Conservation (phyloP, 768 basidiomycete genomes). For the Phylloporus sp. region DNA sequence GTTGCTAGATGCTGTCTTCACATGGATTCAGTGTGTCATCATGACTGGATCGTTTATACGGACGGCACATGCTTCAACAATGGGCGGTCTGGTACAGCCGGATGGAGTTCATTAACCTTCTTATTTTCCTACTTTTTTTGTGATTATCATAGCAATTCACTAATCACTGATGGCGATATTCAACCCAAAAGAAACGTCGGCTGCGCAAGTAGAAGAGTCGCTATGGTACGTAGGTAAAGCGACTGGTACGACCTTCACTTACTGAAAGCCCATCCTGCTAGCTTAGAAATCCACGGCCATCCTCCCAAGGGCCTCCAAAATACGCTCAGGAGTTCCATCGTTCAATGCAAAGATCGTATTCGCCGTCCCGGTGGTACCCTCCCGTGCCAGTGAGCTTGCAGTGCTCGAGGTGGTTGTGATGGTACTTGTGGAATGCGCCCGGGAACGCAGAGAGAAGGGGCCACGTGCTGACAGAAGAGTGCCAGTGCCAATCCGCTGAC, state of each 20-base stretch:
- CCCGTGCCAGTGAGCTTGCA: not conserved
- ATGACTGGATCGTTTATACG: too few relatives aligned
- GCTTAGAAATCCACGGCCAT: constrained; percentile 25
- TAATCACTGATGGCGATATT: too few relatives aligned
- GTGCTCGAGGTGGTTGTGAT: constrained; percentile 6
- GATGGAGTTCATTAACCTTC: too few relatives aligned
- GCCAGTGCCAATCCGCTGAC: not conserved
- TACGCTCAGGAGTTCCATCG: constrained; percentile 6
- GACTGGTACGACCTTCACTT: not conserved
- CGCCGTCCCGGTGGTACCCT: not conserved
- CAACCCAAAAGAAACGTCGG: not conserved
- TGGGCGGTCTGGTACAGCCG: too few relatives aligned
- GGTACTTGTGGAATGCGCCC: constrained; percentile 23
- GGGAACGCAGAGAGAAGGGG: constrained; percentile 14
- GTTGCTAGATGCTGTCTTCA: too few relatives aligned
- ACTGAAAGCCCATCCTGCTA: not conserved
- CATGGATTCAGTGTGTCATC: too few relatives aligned
- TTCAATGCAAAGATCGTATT: not conserved
- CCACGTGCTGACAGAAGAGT: constrained; percentile 4
- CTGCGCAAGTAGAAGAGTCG: not conserved
- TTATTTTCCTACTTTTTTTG: too few relatives aligned
- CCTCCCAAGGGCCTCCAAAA: constrained; percentile 23
- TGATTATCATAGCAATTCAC: too few relatives aligned
- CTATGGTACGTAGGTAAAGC: not conserved
- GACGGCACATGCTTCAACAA: too few relatives aligned